Base-by-base conservation (phyloP, 495 filamentous ascomycete species). In the Penicillium silybi region DNA sequence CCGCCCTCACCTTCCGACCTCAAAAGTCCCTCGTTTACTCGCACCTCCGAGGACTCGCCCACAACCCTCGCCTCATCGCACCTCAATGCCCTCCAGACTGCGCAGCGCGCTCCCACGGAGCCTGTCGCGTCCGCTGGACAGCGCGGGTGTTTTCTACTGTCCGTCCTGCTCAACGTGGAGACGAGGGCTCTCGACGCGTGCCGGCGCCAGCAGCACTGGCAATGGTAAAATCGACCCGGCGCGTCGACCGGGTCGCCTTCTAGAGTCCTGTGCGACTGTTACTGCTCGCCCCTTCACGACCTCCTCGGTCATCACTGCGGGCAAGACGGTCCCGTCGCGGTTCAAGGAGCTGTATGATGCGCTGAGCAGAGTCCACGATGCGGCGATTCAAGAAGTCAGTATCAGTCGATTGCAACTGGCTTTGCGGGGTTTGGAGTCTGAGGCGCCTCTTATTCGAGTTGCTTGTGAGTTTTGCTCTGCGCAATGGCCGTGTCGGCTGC, bases 401-500 rank as follows among this genome's bases (percentile, higher is more conserved):
- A 74, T 87, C 18, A 86, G 87, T 50, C 82, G 89, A 57, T 64
- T 97, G 46, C 85, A 89, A 60, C 78, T 97, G 57, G 92, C 90
- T 16, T 66, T 90, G 62, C 78, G 85, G 44, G 89, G 89, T 6
- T 72, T 96, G 54, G 82, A 87, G 57, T 81, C 87, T 54, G 72
- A 79, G 37, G 61, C 72, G 49, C 72, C 77, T 27, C 78, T 87
- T n/a, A 80, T 90, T 57, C 74, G 92, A 32, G 76, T 97, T 63
- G 91, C 83, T 55, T 70, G 77, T 85, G 45, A 42, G 73, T 71
- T 41, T 10, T 37, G 19, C 20, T 9, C 13, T 32, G 42, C 13
- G 42, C 18, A 4, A 18, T 39, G 16, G 37, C 16, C 7, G 16
- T 10, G n/a, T 18, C 18, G 4, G 37, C 37, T 16, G 29, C 11